Conservation (phyloP, 2,329 filamentous ascomycete species). For the Claviceps sp. region DNA sequence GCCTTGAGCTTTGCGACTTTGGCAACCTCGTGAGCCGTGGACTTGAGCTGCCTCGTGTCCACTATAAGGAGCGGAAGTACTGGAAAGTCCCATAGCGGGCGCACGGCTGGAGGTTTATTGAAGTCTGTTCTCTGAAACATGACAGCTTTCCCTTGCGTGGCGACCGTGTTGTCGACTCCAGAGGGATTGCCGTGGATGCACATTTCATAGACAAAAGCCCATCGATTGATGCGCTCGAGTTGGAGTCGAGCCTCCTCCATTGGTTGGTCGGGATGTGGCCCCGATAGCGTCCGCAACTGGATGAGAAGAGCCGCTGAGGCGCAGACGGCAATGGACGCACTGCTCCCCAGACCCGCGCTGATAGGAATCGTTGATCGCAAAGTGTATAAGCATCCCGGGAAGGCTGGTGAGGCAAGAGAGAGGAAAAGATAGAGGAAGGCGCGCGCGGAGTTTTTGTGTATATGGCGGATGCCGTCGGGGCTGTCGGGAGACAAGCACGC, state of each 20-base stretch:
- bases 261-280: constrained; percentile 85
- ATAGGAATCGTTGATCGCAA: constrained; percentile 90
- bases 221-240: constrained; percentile 89
- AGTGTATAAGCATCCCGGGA: constrained; percentile 75
- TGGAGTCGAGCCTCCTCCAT: constrained; percentile 77
- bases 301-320: constrained; percentile 70
- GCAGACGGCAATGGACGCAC: constrained; percentile 88
- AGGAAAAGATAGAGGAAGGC: constrained; percentile 90
- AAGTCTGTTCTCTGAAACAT: constrained; percentile 76
- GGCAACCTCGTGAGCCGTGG: constrained; percentile 70
- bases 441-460: constrained; percentile 68
- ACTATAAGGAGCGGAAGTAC: constrained; percentile 82
- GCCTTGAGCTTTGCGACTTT: constrained; percentile 68
- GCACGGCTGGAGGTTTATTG: constrained; percentile 61
- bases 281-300: constrained; percentile 77
- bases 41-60: constrained; percentile 78
- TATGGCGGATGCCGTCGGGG: constrained; percentile 62
- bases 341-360: constrained; percentile 80
- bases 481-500: constrained; percentile 52
- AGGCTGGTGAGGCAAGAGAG: constrained; percentile 67
- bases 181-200: constrained; percentile 96
- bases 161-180: constrained; percentile 92
- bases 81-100: constrained; percentile 73
- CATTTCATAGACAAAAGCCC: constrained; percentile 95
- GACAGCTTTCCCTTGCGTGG: constrained; percentile 86